phyloP scores from a whole-genome alignment of 805 yeast species.

The Clavispora santaluciae region DNA sequence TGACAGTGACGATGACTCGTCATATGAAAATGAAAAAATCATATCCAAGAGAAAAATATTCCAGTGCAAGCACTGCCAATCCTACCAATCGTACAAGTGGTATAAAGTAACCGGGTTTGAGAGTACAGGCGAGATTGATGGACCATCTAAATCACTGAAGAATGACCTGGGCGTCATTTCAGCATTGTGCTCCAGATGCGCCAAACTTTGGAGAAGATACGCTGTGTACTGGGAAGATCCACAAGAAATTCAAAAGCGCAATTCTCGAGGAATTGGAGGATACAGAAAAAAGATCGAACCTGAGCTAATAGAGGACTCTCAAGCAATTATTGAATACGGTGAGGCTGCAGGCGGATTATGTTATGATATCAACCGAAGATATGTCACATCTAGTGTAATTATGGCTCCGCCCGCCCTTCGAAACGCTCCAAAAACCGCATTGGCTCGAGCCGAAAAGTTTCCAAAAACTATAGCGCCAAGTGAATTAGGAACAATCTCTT shows the following conservation, averaged over 20 bases:
- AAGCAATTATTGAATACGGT: slow-evolving; percentile 47
- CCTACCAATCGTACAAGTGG: slow-evolving; percentile 59
- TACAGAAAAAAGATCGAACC: slow-evolving; percentile 63
- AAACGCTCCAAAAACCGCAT: neutral
- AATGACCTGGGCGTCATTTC: slow-evolving; percentile 27
- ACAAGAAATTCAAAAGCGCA: slow-evolving; percentile 51
- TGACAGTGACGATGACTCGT: slow-evolving; percentile 66
- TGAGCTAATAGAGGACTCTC: slow-evolving; percentile 63
- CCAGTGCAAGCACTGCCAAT: slow-evolving; percentile 68
- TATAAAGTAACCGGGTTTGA: slow-evolving; percentile 61
- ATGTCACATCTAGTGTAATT: neutral
- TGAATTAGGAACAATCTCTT: neutral
- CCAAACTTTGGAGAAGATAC: slow-evolving; percentile 85
- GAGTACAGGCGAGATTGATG: slow-evolving; percentile 32
- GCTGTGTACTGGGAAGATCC: slow-evolving; percentile 87
- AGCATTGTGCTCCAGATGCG: slow-evolving; percentile 83
- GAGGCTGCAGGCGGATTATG: slow-evolving; percentile 24
- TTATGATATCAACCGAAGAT: slow-evolving; percentile 12
- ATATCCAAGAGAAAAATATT: slow-evolving; percentile 36
- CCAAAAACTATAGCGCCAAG: neutral
- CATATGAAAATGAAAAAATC: slow-evolving; percentile 56
- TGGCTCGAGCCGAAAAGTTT: neutral
- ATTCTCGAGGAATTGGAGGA: slow-evolving; percentile 40
- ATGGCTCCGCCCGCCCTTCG: neutral
- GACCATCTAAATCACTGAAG: slow-evolving; percentile 14